A percentile compares a stretch with the other conserved stretches of the same genome.
Conservation (phyloP, 805 yeast genomes). For the Wickerhamomyces hampshirensis region DNA sequence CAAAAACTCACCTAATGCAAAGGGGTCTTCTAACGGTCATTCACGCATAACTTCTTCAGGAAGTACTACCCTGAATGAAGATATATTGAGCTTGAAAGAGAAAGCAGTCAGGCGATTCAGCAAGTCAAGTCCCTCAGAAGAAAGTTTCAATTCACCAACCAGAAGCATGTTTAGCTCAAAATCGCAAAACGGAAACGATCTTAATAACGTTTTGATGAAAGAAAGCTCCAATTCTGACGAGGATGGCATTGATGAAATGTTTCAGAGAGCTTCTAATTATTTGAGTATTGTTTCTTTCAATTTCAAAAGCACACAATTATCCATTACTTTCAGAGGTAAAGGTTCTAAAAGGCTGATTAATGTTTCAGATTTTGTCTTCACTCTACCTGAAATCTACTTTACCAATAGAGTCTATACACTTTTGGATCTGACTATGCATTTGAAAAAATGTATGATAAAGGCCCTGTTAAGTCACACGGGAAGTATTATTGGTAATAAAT, state of each 20-base stretch:
- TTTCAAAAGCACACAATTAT: conserved; percentile 46
- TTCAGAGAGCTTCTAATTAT: conserved; percentile 67
- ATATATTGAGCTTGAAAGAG: conserved; percentile 7
- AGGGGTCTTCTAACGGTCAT: background rate
- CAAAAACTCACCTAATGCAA: background rate
- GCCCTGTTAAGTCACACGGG: conserved; percentile 65
- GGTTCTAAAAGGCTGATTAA: conserved; percentile 67
- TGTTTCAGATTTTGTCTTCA: conserved; percentile 66
- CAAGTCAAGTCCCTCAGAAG: too few species aligned
- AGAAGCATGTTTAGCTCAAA: conserved; percentile 8
- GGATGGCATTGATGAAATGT: conserved; percentile 56
- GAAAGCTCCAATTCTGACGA: conserved; percentile 4
- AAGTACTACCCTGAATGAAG: conserved; percentile 6
- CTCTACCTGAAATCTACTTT: conserved; percentile 57
- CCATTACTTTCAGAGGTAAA: conserved; percentile 73
- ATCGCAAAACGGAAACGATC: conserved; percentile 8
- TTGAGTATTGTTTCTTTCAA: conserved; percentile 60
- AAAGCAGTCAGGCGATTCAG: too few species aligned
- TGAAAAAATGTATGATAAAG: conserved; percentile 61
- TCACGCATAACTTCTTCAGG: background rate
- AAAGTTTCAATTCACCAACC: conserved; percentile 7
- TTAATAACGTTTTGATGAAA: conserved; percentile 8
- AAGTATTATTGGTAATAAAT: conserved; percentile 70
- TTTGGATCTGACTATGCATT: conserved; percentile 55
- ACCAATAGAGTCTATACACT: conserved; percentile 66